Evolutionary conservation across 2,329 filamentous ascomycete species (phyloP).

Genomic region (Grosmannia huntii): DNA sequence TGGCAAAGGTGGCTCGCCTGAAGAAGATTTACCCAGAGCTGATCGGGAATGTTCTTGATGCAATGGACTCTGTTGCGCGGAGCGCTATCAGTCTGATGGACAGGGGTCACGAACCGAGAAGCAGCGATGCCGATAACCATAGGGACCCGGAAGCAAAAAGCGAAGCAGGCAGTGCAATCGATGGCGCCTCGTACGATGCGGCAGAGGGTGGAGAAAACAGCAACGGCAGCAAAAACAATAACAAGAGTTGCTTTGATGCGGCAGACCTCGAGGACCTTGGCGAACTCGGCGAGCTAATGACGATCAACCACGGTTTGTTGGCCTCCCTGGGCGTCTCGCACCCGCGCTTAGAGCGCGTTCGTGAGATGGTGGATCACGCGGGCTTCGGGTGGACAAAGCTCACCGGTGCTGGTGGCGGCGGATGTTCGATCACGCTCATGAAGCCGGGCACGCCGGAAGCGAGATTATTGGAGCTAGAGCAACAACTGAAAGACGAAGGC

Average conservation of each 20-base stretch:
- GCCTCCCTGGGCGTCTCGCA: conserved; percentile 91
- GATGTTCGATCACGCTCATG: conserved; percentile 86
- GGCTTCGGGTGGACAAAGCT: conserved; percentile 95
- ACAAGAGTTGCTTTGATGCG: conserved; percentile 45
- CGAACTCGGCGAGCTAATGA: conserved; percentile 75
- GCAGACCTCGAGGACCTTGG: conserved; percentile 46
- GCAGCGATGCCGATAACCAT: conserved; percentile 2
- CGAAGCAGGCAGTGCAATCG: conserved; percentile 44
- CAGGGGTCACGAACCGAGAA: conserved; percentile 18
- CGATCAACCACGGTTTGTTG: conserved; percentile 84
- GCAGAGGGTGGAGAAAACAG: conserved; percentile 39
- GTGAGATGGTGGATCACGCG: conserved; percentile 79
- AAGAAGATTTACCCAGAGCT: conserved; percentile 61
- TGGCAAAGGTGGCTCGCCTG: conserved; percentile 70
- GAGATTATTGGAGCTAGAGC: conserved; percentile 50
- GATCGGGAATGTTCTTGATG: conserved; percentile 68
- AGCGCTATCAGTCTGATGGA: conserved; percentile 41
- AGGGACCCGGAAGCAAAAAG: background rate
- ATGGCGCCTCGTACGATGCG: background rate
- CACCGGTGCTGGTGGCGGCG: conserved; percentile 88
- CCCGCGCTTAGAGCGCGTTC: conserved; percentile 79
- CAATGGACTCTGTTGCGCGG: conserved; percentile 62
- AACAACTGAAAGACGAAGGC: conserved; percentile 53
- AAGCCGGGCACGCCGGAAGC: conserved; percentile 48
- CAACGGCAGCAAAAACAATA: conserved; percentile 29